These are phyloP conservation scores for Evansstolkia leycettana DNA, from an alignment of 495 filamentous ascomycete genomes.

Conservation along the genomic window DNA sequence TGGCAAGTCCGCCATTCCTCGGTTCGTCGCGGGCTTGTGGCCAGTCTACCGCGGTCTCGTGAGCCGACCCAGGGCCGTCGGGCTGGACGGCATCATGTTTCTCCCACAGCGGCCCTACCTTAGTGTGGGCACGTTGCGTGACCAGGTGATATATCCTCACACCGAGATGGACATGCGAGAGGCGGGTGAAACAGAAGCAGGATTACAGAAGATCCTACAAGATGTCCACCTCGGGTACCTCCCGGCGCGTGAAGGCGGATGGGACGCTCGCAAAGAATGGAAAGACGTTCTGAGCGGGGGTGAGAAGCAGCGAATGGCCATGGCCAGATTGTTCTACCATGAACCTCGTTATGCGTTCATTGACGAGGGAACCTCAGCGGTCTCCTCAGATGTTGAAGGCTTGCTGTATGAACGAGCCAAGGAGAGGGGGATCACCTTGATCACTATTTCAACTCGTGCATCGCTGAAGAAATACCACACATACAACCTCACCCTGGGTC, in stretches of 20 bases:
- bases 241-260: constrained; percentile 84
- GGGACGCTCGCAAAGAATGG: constrained; percentile 96
- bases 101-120: constrained; percentile 91
- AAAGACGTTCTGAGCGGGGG: constrained; percentile 93
- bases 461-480: constrained; percentile 91
- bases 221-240: constrained; percentile 80
- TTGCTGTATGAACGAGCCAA: constrained; percentile 86
- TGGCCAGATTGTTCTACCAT: constrained; percentile 86
- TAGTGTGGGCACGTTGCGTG: constrained; percentile 84
- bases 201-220: constrained; percentile 65
- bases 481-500: constrained; percentile 72
- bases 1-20: constrained; percentile 82
- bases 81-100: constrained; percentile 93
- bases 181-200: constrained; percentile 57
- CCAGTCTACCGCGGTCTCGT: constrained; percentile 89
- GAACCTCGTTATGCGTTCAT: constrained; percentile 89
- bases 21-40: constrained; percentile 89
- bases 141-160: constrained; percentile 97
- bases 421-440: constrained; percentile 80
- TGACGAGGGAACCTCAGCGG: constrained; percentile 91
- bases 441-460: constrained; percentile 88
- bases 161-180: constrained; percentile 89
- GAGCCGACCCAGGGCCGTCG: constrained; percentile 65
- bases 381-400: constrained; percentile 89
- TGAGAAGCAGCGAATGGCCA: constrained; percentile 93